Percentiles rank a stretch among this genome's conserved stretches.
These are phyloP conservation scores for Bocquillonia castaneifolia DNA, from an alignment of 441 rosid genomes.

Conservation along the genomic window DNA sequence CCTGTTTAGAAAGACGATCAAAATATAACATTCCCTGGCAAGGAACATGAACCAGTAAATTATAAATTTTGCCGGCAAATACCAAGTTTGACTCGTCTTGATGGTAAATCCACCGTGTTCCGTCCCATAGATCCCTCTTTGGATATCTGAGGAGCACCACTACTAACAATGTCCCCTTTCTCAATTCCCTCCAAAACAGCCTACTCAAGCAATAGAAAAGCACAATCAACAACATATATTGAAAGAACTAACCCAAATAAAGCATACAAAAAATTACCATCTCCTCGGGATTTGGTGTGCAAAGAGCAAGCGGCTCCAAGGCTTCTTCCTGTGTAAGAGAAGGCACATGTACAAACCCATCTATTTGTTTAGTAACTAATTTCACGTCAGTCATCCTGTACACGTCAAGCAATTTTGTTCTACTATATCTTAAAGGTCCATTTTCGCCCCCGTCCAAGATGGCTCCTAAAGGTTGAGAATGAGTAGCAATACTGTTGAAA, in stretches of 20 bases:
- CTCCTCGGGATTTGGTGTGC: constrained; percentile 71
- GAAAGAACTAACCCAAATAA: constrained; percentile 17
- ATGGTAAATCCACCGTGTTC: constrained; percentile 45
- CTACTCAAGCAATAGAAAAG: constrained; percentile 36
- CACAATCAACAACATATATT: constrained; percentile 19
- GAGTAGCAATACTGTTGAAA: constrained; percentile 33
- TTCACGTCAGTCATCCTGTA: constrained; percentile 61
- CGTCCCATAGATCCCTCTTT: constrained; percentile 71
- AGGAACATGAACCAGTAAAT: constrained; percentile 16
- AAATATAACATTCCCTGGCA: constrained; percentile 19
- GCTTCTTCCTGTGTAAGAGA: constrained; percentile 67
- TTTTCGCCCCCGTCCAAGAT: constrained; percentile 50
- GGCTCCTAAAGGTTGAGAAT: constrained; percentile 43
- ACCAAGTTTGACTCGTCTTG: constrained; percentile 74
- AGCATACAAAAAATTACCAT: constrained; percentile 41
- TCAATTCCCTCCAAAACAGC: constrained; percentile 74
- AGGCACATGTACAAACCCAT: constrained; percentile 64
- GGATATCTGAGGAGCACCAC: constrained; percentile 76
- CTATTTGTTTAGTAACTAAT: constrained; percentile 35
- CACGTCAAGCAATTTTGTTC: constrained; percentile 71
- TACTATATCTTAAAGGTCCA: constrained; percentile 62
- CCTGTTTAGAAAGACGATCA: constrained; percentile 50
- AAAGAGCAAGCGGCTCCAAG: constrained; percentile 73
- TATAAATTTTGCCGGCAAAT: constrained; percentile 20
- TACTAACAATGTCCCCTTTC: constrained; percentile 77